Percentiles rank a stretch among this genome's conserved stretches.
These are phyloP conservation scores for Pyrus bretschneideri DNA, from an alignment of 306 rosid genomes.

Conservation along the genomic window DNA sequence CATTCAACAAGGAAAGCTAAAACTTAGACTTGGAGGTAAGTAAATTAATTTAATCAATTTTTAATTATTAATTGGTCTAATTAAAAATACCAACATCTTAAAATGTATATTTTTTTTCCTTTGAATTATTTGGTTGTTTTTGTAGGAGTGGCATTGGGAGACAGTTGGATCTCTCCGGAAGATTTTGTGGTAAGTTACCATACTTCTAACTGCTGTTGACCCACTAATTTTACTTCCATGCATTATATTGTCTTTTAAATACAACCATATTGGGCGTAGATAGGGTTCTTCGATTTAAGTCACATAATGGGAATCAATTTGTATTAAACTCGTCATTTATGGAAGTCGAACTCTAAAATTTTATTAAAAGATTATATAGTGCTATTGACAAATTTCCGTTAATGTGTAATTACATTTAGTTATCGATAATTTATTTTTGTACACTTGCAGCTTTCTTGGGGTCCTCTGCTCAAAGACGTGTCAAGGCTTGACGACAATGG, in stretches of 20 bases:
- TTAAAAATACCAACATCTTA: neutral
- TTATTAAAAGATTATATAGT: too few species aligned
- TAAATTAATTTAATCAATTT: neutral
- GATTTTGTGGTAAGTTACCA: slow-evolving; percentile 63
- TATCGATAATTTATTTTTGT: neutral
- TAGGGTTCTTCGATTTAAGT: too few species aligned
- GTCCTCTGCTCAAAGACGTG: slow-evolving; percentile 82
- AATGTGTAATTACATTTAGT: neutral
- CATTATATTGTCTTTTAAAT: neutral
- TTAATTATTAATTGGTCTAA: neutral
- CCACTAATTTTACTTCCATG: neutral
- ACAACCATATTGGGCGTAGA: too few species aligned
- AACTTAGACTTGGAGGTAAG: slow-evolving; percentile 62
- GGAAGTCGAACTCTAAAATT: too few species aligned
- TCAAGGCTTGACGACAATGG: slow-evolving; percentile 68
- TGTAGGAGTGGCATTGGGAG: slow-evolving; percentile 88
- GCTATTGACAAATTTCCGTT: neutral
- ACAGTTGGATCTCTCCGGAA: slow-evolving; percentile 95
- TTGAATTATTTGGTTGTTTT: neutral
- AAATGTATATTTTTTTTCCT: neutral
- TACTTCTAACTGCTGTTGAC: neutral
- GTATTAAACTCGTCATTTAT: too few species aligned
- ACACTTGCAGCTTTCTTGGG: slow-evolving; percentile 72
- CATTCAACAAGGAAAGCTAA: slow-evolving; percentile 43
- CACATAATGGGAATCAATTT: too few species aligned